A percentile compares a stretch with the other conserved stretches of the same genome.
Conservation (phyloP, 257 asterid species). For the Capsicum pubescens region DNA sequence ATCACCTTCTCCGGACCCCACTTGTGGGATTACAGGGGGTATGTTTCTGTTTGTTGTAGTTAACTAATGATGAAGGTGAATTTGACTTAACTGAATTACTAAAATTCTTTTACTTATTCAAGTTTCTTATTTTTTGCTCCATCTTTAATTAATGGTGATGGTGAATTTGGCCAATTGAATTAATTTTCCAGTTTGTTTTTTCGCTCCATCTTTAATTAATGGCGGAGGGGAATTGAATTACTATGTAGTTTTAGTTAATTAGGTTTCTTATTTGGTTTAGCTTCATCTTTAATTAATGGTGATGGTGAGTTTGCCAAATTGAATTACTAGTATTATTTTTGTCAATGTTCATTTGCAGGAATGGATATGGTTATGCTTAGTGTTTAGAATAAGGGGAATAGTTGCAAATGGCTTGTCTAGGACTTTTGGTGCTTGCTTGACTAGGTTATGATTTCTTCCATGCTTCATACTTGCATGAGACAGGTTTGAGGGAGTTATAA, state of each 20-base stretch:
- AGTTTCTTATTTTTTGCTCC: not conserved
- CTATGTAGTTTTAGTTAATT: not conserved
- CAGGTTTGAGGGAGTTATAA: slow-evolving; percentile 1
- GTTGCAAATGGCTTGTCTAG: not conserved
- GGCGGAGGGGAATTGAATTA: not conserved
- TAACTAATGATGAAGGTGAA: not conserved
- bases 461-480: not conserved
- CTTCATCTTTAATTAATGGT: not conserved
- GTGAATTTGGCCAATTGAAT: not conserved
- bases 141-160: slow-evolving; percentile 17
- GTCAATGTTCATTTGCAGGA: not conserved
- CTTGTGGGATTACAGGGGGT: too few relatives aligned
- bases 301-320: not conserved
- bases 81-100: not conserved
- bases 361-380: not conserved
- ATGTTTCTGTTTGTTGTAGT: too few relatives aligned
- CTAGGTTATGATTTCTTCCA: slow-evolving; percentile 23
- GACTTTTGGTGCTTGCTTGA: not conserved
- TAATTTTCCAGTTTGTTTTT: not conserved
- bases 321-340: not conserved
- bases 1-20: too few relatives aligned
- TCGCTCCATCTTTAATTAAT: not conserved
- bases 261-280: not conserved
- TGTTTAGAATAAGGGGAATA: slow-evolving; percentile 16
- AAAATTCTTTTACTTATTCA: not conserved